Evolutionary conservation across 1,284 basidiomycete species (phyloP).

Genomic region (Meripilus lineatus): DNA sequence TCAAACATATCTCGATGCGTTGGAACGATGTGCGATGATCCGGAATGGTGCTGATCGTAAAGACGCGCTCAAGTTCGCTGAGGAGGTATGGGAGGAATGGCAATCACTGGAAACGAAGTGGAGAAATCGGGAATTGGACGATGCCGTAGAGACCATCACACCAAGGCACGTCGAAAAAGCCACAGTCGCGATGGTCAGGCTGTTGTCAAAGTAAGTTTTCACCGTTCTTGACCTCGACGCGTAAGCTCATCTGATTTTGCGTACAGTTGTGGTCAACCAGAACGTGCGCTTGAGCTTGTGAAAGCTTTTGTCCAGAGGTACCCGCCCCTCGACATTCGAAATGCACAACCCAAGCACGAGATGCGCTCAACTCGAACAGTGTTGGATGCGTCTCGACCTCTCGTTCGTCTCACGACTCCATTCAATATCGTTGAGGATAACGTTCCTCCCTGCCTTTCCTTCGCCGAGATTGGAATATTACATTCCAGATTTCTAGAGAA

Average conservation of each 20-base stretch:
- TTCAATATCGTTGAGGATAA: slow-evolving; percentile 58
- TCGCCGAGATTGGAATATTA: slow-evolving; percentile 59
- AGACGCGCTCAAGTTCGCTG: slow-evolving; percentile 43
- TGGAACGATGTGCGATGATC: slow-evolving; percentile 56
- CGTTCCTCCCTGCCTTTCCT: slow-evolving; percentile 65
- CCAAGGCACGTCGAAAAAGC: slow-evolving; percentile 60
- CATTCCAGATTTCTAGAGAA: slow-evolving; percentile 56
- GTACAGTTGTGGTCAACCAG: slow-evolving; percentile 44
- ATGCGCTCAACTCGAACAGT: slow-evolving; percentile 45
- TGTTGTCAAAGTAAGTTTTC: slow-evolving; percentile 50
- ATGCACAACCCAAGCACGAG: slow-evolving; percentile 32
- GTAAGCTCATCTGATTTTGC: neutral
- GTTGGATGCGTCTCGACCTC: slow-evolving; percentile 38
- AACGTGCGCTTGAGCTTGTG: slow-evolving; percentile 48
- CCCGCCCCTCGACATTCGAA: slow-evolving; percentile 44
- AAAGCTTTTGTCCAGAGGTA: slow-evolving; percentile 54
- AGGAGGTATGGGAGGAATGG: slow-evolving; percentile 61
- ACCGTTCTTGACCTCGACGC: neutral
- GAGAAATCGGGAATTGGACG: slow-evolving; percentile 8
- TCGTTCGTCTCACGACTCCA: slow-evolving; percentile 57
- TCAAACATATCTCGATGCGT: slow-evolving; percentile 55
- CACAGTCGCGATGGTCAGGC: slow-evolving; percentile 59
- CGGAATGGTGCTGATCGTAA: slow-evolving; percentile 37
- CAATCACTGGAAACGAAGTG: slow-evolving; percentile 34
- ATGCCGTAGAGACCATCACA: slow-evolving; percentile 22